Percentiles rank a stretch among this genome's conserved stretches.
Conservation (phyloP, 2,329 filamentous ascomycete genomes). For the Neofusicoccum sp. region DNA sequence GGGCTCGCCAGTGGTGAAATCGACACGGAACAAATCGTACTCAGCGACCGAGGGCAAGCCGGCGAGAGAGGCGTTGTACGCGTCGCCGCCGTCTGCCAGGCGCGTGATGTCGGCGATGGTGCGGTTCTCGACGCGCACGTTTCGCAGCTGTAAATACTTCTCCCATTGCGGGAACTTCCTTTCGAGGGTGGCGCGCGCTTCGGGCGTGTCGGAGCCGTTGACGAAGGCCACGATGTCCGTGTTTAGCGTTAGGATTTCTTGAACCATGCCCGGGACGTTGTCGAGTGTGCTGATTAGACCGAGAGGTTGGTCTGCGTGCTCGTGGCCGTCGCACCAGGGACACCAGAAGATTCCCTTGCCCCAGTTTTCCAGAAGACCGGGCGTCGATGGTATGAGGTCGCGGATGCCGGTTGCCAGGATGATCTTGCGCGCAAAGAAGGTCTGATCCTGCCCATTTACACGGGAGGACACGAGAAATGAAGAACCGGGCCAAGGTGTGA, state of each 20-base stretch:
- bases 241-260: slow-evolving; percentile 3
- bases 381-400: neutral
- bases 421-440: neutral
- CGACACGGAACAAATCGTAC: neutral
- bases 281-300: neutral
- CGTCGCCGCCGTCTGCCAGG: neutral
- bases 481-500: neutral
- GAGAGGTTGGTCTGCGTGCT: slow-evolving; percentile 7
- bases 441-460: neutral
- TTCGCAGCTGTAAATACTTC: neutral
- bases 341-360: slow-evolving; percentile 7
- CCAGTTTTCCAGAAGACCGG: slow-evolving; percentile 1
- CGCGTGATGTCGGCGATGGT: neutral
- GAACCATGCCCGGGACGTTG: neutral
- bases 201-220: slow-evolving; percentile 11
- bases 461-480: neutral
- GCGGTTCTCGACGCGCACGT: slow-evolving; percentile 1
- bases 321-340: slow-evolving; percentile 14
- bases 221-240: slow-evolving; percentile 10
- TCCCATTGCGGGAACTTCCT: neutral
- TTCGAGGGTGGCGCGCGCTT: neutral
- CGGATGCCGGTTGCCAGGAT: neutral
- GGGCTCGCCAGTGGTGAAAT: neutral
- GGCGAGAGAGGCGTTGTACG: neutral
- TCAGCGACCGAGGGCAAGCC: neutral